phyloP scores from a whole-genome alignment of 148 eudicot genomes.

The Nepenthes gracilis region DNA sequence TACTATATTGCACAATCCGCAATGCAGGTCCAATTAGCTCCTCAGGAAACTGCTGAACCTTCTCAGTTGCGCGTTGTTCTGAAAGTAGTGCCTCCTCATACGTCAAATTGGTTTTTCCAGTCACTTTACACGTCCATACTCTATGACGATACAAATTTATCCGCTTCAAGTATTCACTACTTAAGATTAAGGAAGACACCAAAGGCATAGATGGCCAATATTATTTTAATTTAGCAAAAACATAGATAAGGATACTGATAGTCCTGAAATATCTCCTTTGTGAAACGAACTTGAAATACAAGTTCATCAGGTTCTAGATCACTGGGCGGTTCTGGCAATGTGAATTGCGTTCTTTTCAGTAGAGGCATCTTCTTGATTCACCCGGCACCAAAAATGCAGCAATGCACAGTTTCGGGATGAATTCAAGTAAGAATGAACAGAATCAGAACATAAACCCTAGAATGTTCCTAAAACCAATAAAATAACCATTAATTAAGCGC shows the following conservation, averaged over 20 bases:
- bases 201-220: slow-evolving; percentile 3
- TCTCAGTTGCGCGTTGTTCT: slow-evolving; percentile 64
- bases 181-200: slow-evolving; percentile 18
- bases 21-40: slow-evolving; percentile 62
- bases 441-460: slow-evolving; percentile 10
- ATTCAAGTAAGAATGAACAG: slow-evolving; percentile 1
- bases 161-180: slow-evolving; percentile 80
- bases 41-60: slow-evolving; percentile 67
- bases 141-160: slow-evolving; percentile 71
- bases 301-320: slow-evolving; percentile 63
- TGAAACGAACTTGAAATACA: slow-evolving; percentile 71
- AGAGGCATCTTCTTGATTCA: slow-evolving; percentile 53
- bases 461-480: slow-evolving; percentile 4
- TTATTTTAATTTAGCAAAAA: slow-evolving; percentile 7
- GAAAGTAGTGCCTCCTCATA: slow-evolving; percentile 92
- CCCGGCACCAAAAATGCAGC: slow-evolving; percentile 6
- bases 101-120: slow-evolving; percentile 72
- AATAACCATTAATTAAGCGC: neutral
- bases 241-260: slow-evolving; percentile 48
- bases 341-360: slow-evolving; percentile 66
- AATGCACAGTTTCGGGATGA: neutral
- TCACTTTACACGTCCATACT: slow-evolving; percentile 85
- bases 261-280: slow-evolving; percentile 81
- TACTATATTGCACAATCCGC: slow-evolving; percentile 77
- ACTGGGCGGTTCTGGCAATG: slow-evolving; percentile 49